Base-by-base conservation (phyloP, 2,329 filamentous ascomycete species). In the Sporothrix brunneoviolacea region DNA sequence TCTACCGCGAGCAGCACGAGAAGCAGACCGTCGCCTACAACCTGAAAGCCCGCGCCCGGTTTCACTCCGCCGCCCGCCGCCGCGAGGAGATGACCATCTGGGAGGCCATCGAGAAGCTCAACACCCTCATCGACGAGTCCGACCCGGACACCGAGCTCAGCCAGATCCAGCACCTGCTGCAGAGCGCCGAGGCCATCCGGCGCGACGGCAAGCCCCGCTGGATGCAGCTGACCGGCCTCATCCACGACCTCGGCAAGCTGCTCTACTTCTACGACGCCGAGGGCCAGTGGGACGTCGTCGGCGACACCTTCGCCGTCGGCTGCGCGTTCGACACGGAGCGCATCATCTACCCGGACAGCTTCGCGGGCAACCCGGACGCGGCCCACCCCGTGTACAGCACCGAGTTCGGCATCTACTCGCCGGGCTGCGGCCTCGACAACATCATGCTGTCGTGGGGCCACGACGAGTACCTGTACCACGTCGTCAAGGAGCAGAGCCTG, bases 201-300 rank as follows among this genome's bases (percentile, higher is more conserved):
- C 82, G 86, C 43, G 90, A 95, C 65, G 84, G 85, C 63, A 87
- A 88, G 72, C 86, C 86, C 8, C 77, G 84, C 58, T 90, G 86
- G 86, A 88, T 90, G 83, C 84, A 89, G 70, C 69, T 89, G 24
- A 84, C 82, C 0, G 86, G 86, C 7, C 74, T 91, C 21, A 84
- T 90, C 65, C 86, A 91, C 68, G 86, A 90, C 63, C 74, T 90
- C 1, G 86, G 86, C 65, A 91, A 90, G 70, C 77, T 91, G 10
- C 78, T 89, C 56, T 87, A 83, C 73, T 87, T 89, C 71, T 86
- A 86, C 70, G 86, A 81, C 54, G 88, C 86, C n/a, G 72, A 84
- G 61, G 89, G 89, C 46, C 90, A 95, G 70, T 95, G 90, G 90
- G 89, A 94, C 62, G 89, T 95, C 3, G 90, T 95, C 22, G 90